Evolutionary conservation across 2,329 filamentous ascomycete species (phyloP).

Genomic region (Rasamsonia emersonii): DNA sequence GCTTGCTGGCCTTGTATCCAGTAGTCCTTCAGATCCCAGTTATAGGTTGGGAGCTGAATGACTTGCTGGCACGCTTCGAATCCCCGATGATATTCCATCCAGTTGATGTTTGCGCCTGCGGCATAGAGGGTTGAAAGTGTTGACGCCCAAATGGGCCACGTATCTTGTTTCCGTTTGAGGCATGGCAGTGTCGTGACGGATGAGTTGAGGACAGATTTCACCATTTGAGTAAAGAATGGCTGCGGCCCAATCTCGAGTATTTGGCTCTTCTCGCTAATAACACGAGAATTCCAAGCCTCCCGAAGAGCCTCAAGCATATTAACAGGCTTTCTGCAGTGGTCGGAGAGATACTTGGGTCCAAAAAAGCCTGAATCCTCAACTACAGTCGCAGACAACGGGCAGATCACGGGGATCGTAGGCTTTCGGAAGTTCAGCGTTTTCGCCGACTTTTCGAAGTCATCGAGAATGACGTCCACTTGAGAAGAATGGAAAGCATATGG

Average conservation of each 20-base stretch:
- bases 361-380: slow-evolving; percentile 26
- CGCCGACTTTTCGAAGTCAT: slow-evolving; percentile 29
- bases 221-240: slow-evolving; percentile 25
- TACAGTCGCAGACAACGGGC: slow-evolving; percentile 35
- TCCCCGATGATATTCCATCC: slow-evolving; percentile 58
- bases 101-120: slow-evolving; percentile 41
- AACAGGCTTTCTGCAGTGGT: slow-evolving; percentile 36
- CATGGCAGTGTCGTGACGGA: not conserved
- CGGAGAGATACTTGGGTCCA: slow-evolving; percentile 30
- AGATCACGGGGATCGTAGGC: slow-evolving; percentile 35
- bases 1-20: slow-evolving; percentile 41
- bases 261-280: slow-evolving; percentile 20
- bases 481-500: slow-evolving; percentile 45
- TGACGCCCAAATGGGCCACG: not conserved
- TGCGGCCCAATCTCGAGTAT: slow-evolving; percentile 41
- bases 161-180: not conserved
- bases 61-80: slow-evolving; percentile 29
- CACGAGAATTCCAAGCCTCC: slow-evolving; percentile 10
- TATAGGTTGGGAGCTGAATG: slow-evolving; percentile 16
- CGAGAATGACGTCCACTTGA: slow-evolving; percentile 15
- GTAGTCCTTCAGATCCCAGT: slow-evolving; percentile 17
- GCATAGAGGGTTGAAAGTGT: not conserved
- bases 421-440: slow-evolving; percentile 28
- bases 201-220: not conserved
- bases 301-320: slow-evolving; percentile 35